Evolutionary conservation across 2,329 filamentous ascomycete genomes (phyloP).

Genomic region (Phoma sp.): DNA sequence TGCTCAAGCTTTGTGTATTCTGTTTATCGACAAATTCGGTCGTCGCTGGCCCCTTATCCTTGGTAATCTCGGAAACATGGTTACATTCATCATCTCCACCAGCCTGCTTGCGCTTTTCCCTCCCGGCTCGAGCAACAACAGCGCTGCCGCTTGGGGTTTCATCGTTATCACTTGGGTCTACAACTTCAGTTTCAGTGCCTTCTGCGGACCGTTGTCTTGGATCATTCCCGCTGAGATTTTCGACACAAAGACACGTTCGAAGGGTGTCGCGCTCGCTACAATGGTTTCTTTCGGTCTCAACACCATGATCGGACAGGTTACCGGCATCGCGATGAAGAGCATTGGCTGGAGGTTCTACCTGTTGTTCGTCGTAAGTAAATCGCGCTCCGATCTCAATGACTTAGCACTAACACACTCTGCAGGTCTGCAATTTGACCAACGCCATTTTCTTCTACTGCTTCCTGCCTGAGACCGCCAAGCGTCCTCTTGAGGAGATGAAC

Average conservation of each 20-base stretch:
- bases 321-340: constrained; percentile 63
- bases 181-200: constrained; percentile 77
- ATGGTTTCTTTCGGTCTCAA: constrained; percentile 79
- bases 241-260: constrained; percentile 75
- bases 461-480: constrained; percentile 69
- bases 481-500: constrained; percentile 73
- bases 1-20: constrained; percentile 71
- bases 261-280: constrained; percentile 76
- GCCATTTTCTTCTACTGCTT: constrained; percentile 72
- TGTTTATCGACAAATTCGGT: constrained; percentile 72
- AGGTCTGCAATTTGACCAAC: constrained; percentile 72
- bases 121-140: constrained; percentile 59
- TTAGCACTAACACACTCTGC: not conserved
- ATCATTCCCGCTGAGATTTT: constrained; percentile 75
- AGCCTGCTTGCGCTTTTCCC: constrained; percentile 66
- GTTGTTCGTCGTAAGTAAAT: constrained; percentile 60
- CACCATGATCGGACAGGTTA: constrained; percentile 75
- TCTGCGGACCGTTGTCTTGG: constrained; percentile 72
- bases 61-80: constrained; percentile 73
- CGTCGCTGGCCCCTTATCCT: constrained; percentile 74
- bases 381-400: not conserved
- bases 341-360: constrained; percentile 65
- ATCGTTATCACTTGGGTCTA: constrained; percentile 80
- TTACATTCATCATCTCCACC: constrained; percentile 74
- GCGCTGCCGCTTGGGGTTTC: constrained; percentile 72